Evolutionary conservation across 257 asterid genomes (phyloP).

Genomic region (Striga asiatica): DNA sequence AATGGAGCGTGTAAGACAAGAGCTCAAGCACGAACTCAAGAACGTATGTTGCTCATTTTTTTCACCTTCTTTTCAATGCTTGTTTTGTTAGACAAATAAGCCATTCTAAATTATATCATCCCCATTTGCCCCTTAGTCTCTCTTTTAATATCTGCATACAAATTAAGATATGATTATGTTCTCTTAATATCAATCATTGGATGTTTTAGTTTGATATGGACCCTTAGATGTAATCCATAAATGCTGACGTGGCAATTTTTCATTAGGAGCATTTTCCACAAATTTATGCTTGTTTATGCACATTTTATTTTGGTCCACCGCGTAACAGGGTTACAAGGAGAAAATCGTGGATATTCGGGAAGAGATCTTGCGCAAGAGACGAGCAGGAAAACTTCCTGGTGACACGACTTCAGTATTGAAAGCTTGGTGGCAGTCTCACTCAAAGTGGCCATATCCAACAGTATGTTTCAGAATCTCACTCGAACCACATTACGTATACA

Average conservation of each 20-base stretch:
- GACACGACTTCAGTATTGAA: slow-evolving; percentile 68
- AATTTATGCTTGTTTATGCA: too few relatives aligned
- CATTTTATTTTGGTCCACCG: too few relatives aligned
- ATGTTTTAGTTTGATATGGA: too few relatives aligned
- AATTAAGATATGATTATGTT: too few relatives aligned
- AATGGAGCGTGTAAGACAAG: slow-evolving; percentile 97
- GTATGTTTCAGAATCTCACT: slow-evolving; percentile 18
- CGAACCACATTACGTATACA: not conserved
- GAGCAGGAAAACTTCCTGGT: slow-evolving; percentile 83
- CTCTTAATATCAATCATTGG: too few relatives aligned
- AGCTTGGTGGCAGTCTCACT: slow-evolving; percentile 85
- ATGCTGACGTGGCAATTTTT: too few relatives aligned
- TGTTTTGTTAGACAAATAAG: slow-evolving; percentile 25
- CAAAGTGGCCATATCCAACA: slow-evolving; percentile 91
- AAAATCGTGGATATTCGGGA: slow-evolving; percentile 66
- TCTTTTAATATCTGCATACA: too few relatives aligned
- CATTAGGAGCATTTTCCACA: too few relatives aligned
- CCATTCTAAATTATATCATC: too few relatives aligned
- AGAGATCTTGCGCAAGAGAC: slow-evolving; percentile 27
- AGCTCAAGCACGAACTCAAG: slow-evolving; percentile 49
- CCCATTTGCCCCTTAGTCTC: too few relatives aligned
- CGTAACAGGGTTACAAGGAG: slow-evolving; percentile 67
- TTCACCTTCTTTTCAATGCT: not conserved
- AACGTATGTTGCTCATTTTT: not conserved
- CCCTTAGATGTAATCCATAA: too few relatives aligned